phyloP scores from a whole-genome alignment of 1,139 yeast species.

The Saccharomycopsis hybrid region DNA sequence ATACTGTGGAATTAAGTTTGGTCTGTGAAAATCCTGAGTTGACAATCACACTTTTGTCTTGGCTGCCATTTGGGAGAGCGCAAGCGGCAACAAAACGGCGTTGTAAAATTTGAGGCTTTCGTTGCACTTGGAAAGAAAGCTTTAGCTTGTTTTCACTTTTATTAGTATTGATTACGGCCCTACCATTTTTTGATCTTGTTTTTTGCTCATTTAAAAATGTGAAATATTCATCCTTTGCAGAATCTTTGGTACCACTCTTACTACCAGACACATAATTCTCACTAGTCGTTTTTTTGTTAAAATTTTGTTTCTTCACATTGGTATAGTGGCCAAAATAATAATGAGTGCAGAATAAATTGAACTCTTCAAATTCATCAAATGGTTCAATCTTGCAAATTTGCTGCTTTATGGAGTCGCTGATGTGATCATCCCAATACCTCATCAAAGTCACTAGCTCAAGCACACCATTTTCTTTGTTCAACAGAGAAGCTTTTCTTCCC shows the following conservation, averaged over 20 bases:
- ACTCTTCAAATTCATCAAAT: conserved; percentile 85
- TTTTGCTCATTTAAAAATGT: conserved; percentile 10
- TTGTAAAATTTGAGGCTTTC: conserved; percentile 2
- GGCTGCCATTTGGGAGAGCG: neutral
- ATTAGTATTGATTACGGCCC: neutral
- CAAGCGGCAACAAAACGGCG: conserved; percentile 11
- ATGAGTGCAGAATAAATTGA: conserved; percentile 69
- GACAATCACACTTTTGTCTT: conserved; percentile 5
- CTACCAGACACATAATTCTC: neutral
- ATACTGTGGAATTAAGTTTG: conserved; percentile 12
- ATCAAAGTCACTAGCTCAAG: conserved; percentile 52
- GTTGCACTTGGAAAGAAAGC: conserved; percentile 7
- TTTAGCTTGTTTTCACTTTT: neutral
- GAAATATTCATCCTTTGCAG: conserved; percentile 11
- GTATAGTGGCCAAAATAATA: conserved; percentile 65
- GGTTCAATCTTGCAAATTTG: conserved; percentile 50
- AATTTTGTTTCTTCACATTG: conserved; percentile 26
- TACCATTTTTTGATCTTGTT: neutral
- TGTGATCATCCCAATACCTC: conserved; percentile 48
- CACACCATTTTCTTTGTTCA: conserved; percentile 8
- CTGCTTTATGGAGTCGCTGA: conserved; percentile 36
- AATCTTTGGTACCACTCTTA: neutral
- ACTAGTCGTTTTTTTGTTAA: neutral
- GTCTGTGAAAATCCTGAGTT: conserved; percentile 18
- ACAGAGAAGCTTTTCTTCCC: neutral